Conservation (phyloP, 1,284 basidiomycete genomes). For the Chalciporus sp. region DNA sequence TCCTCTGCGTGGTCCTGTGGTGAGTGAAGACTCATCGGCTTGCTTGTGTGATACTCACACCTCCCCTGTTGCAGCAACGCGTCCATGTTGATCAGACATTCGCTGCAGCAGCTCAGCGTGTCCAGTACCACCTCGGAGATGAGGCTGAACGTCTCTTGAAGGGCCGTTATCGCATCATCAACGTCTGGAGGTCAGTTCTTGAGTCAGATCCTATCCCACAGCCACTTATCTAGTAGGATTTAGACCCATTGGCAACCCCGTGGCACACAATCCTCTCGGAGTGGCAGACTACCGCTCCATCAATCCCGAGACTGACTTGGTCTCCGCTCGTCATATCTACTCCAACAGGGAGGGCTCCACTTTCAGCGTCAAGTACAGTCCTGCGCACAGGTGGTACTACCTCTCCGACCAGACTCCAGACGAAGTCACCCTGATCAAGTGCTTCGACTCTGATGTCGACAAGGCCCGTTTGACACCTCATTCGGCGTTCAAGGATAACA, state of each 20-base stretch:
- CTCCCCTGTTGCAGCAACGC: neutral
- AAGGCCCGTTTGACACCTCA: conserved; percentile 49
- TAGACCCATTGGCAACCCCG: conserved; percentile 46
- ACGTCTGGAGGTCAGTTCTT: conserved; percentile 45
- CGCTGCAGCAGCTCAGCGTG: conserved; percentile 39
- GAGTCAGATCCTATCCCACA: neutral
- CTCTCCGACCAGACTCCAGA: conserved; percentile 47
- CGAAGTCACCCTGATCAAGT: conserved; percentile 55
- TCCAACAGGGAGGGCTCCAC: conserved; percentile 38
- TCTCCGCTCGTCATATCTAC: conserved; percentile 38
- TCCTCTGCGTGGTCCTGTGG: conserved; percentile 34
- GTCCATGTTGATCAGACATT: conserved; percentile 52
- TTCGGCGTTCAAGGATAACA: conserved; percentile 45
- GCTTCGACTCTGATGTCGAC: conserved; percentile 45
- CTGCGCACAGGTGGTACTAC: conserved; percentile 51
- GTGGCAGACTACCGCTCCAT: conserved; percentile 48
- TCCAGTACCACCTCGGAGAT: conserved; percentile 20
- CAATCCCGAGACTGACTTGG: conserved; percentile 36
- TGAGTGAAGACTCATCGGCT: conserved; percentile 19
- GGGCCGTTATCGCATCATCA: conserved; percentile 52
- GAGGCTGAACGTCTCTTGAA: conserved; percentile 44
- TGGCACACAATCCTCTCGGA: conserved; percentile 48
- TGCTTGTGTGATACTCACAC: neutral
- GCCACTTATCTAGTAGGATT: neutral
- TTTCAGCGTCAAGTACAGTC: conserved; percentile 38